Evolutionary conservation across 225 moss, liverwort and hornwort species (phyloP), one percentile per base, ranked within the genome.

Genomic region (Straminergon stramineum): DNA sequence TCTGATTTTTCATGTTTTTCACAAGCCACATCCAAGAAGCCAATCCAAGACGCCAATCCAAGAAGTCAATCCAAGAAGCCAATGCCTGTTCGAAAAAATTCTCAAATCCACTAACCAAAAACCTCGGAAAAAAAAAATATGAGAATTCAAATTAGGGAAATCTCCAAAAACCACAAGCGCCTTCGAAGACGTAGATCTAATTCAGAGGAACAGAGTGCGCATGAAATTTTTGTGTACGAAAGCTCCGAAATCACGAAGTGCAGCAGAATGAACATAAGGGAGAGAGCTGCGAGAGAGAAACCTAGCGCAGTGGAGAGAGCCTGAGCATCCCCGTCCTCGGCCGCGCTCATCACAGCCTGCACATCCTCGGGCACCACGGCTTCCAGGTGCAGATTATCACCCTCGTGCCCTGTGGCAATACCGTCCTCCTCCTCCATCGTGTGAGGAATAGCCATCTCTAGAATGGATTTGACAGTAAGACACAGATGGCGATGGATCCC

Each of bases 231-330:
- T 35, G 35, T 11, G 81, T 43, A 37, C 9, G 84, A 84, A 45
- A 43, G 48, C 65, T 86, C 83, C 39, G n/a, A 79, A 77, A 79
- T 43, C 11, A 41, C 37, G 60, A 86, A 89, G 86, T 18, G 55
- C n/a, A 28, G 51, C 63, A 86, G 51, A 86, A 37, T 75, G 75
- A 86, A 18, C 45, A 58, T 31, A 45, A 28, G 81, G 75, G 20
- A 61, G 82, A 34, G 69, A 79, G 62, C 53, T 24, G 39, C 11
- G 37, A 37, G 68, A 53, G 62, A 90, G 80, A 57, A 77, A 94
- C 95, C 92, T 90, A 95, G 81, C 35, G 94, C 95, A 70, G 82
- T n/a, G 41, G 92, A 91, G 69, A 95, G 94, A 73, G 94, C 92
- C 41, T 67, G 85, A 20, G 94, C 89, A 58, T 95, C 91, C 12